Evolutionary conservation across 164 flowering plant species (phyloP).

Genomic region (Protea cynaroides): DNA sequence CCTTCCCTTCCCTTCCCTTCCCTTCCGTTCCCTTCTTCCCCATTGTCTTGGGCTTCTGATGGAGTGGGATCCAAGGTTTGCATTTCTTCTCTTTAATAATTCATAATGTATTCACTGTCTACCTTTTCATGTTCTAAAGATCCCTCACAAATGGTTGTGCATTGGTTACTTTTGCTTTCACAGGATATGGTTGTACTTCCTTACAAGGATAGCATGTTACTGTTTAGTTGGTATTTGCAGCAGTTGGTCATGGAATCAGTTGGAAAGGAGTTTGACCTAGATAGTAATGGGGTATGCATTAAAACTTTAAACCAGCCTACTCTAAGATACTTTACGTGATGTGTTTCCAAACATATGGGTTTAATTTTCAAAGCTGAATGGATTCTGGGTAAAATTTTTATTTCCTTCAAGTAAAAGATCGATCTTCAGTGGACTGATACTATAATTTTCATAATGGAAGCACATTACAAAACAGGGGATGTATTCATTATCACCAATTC

Average conservation of each 20-base stretch:
- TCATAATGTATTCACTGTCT: neutral
- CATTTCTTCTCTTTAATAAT: neutral
- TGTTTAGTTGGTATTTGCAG: slow-evolving; percentile 93
- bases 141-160: neutral
- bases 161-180: slow-evolving; percentile 10
- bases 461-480: too few species aligned
- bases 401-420: neutral
- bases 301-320: neutral
- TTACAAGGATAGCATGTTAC: slow-evolving; percentile 94
- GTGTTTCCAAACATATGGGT: neutral
- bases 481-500: too few species aligned
- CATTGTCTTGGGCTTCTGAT: slow-evolving; percentile 95
- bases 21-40: too few species aligned
- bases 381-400: neutral
- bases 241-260: slow-evolving; percentile 99
- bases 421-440: neutral
- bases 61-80: slow-evolving; percentile 95
- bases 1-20: too few species aligned
- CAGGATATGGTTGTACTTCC: slow-evolving; percentile 99
- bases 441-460: too few species aligned
- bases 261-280: slow-evolving; percentile 94
- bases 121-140: neutral
- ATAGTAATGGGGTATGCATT: slow-evolving; percentile 72
- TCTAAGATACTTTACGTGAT: neutral
- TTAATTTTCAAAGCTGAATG: neutral